Conservation (phyloP, 257 asterid genomes). For the Rubia yunnanensis region DNA sequence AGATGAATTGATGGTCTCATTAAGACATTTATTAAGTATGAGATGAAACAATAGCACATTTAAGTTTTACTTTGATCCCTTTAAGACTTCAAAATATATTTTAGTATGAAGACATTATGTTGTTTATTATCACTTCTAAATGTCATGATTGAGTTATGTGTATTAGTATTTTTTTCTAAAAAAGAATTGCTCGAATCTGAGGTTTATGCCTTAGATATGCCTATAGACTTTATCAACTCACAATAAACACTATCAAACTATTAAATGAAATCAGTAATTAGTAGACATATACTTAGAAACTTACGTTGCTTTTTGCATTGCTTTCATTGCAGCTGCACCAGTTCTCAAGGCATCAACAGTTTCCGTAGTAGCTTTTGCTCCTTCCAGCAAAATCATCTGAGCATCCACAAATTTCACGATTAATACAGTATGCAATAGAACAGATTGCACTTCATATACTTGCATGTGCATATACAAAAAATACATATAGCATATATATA, state of each 20-base stretch:
- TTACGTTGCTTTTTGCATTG: constrained; percentile 46
- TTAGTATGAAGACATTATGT: neutral
- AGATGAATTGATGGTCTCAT: too few species aligned
- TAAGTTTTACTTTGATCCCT: too few species aligned
- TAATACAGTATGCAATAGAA: neutral
- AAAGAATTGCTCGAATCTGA: neutral
- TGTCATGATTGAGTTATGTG: neutral
- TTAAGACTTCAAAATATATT: too few species aligned
- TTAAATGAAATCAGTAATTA: neutral
- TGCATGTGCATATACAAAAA: too few species aligned
- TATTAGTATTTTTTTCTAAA: neutral
- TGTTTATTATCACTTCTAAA: neutral
- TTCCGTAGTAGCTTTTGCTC: constrained; percentile 51
- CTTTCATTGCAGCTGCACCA: constrained; percentile 45
- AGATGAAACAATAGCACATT: too few species aligned
- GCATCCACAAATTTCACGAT: constrained; percentile 4
- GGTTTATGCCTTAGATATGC: neutral
- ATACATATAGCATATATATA: neutral
- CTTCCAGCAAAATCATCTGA: constrained; percentile 47
- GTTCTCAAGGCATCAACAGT: constrained; percentile 42
- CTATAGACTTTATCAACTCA: too few species aligned
- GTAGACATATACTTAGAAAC: constrained; percentile 13
- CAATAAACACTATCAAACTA: neutral
- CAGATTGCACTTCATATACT: neutral
- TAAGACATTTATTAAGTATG: too few species aligned